Evolutionary conservation across 2,329 filamentous ascomycete species (phyloP).

Genomic region (Falciphora oryzae): DNA sequence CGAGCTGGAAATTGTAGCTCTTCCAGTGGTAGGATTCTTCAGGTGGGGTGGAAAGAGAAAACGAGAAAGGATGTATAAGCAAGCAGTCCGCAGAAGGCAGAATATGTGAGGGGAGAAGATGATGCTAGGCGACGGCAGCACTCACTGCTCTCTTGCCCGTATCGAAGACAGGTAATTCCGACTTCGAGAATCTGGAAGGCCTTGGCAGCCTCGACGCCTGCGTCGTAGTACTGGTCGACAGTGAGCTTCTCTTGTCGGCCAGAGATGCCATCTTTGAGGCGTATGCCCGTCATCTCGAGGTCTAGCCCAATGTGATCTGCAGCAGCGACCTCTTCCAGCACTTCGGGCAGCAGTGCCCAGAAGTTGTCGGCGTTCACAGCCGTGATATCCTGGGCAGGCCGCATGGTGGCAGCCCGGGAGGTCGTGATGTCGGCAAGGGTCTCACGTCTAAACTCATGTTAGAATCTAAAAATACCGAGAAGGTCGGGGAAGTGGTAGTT

Average conservation of each 20-base stretch:
- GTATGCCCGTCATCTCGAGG: slow-evolving; percentile 33
- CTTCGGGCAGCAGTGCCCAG: slow-evolving; percentile 22
- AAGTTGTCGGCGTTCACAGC: slow-evolving; percentile 23
- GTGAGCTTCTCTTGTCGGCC: slow-evolving; percentile 1
- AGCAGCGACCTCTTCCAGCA: slow-evolving; percentile 24
- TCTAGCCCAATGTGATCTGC: slow-evolving; percentile 29
- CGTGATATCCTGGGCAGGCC: slow-evolving; percentile 17
- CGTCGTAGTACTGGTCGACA: slow-evolving; percentile 22
- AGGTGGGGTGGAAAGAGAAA: background rate
- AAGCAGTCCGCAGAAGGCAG: too few relatives aligned
- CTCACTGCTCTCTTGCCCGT: slow-evolving; percentile 12
- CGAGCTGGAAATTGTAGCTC: slow-evolving; percentile 27
- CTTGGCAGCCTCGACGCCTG: slow-evolving; percentile 23
- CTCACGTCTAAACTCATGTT: background rate
- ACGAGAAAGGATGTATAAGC: background rate
- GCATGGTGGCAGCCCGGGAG: background rate
- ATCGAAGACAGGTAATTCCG: slow-evolving; percentile 28
- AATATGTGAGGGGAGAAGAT: background rate
- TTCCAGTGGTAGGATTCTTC: slow-evolving; percentile 17
- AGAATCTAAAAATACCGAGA: background rate
- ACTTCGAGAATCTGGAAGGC: slow-evolving; percentile 29
- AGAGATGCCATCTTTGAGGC: slow-evolving; percentile 9
- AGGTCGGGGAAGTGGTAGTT: too few relatives aligned
- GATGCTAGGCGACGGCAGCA: background rate
- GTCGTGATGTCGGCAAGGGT: background rate